phyloP scores from a whole-genome alignment of 2,329 filamentous ascomycete species.

The Arthrobotrys conoides region DNA sequence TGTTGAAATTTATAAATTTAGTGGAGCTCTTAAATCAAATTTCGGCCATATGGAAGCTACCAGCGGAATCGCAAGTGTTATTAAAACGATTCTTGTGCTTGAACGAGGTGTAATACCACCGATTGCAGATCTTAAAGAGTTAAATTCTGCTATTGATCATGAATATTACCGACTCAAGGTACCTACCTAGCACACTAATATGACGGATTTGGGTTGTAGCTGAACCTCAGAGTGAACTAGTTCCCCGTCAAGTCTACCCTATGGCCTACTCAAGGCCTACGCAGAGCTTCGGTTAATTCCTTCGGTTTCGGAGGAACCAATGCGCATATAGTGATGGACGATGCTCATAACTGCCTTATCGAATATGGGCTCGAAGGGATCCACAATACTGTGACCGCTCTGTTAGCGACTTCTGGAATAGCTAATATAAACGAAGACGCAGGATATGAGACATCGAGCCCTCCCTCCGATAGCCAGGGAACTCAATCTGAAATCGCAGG shows the following conservation, averaged over 20 bases:
- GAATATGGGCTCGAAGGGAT: conserved; percentile 7
- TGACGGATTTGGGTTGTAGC: too few species aligned
- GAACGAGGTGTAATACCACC: conserved; percentile 70
- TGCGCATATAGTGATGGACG: conserved; percentile 38
- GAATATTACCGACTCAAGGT: conserved; percentile 49
- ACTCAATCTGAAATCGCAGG: background rate
- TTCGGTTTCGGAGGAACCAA: conserved; percentile 66
- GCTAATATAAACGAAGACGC: background rate
- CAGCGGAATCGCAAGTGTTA: conserved; percentile 71
- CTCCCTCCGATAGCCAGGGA: background rate
- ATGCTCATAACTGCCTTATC: conserved; percentile 17
- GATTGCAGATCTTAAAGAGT: conserved; percentile 54
- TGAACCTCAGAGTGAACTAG: conserved; percentile 22
- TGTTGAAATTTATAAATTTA: too few species aligned
- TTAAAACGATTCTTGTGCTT: conserved; percentile 71
- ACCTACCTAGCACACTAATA: too few species aligned
- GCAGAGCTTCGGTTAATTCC: conserved; percentile 63
- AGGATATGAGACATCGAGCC: background rate
- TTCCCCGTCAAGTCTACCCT: conserved; percentile 19
- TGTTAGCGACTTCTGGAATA: background rate
- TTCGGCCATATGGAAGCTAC: conserved; percentile 72
- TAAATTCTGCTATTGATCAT: conserved; percentile 40
- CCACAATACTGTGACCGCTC: conserved; percentile 15
- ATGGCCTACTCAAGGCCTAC: conserved; percentile 27
- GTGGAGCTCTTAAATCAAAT: conserved; percentile 73